Percentiles rank a stretch among this genome's conserved stretches.
Conservation (phyloP, 176 grass and related monocot species). For the sorghum (Sorghum bicolor) region DNA sequence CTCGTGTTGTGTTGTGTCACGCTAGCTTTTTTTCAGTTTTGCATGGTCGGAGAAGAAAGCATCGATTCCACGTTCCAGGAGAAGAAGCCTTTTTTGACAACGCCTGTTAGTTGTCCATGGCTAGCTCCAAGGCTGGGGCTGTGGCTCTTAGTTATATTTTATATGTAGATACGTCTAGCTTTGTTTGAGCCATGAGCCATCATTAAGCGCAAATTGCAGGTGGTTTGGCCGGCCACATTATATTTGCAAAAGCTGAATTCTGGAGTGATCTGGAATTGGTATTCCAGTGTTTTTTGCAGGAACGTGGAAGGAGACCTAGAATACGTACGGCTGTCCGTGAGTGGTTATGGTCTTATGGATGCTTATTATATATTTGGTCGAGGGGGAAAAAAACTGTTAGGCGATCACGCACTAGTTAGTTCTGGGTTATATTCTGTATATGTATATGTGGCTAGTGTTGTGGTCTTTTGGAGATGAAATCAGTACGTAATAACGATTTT, state of each 20-base stretch:
- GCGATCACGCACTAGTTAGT: neutral
- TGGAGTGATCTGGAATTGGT: conserved; percentile 32
- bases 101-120: conserved; percentile 16
- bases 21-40: neutral
- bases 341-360: neutral
- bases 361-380: neutral
- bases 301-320: neutral
- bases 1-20: neutral
- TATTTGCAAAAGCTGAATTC: conserved; percentile 33
- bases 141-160: neutral
- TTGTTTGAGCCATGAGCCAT: conserved; percentile 18
- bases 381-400: too few relatives aligned
- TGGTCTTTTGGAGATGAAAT: too few relatives aligned
- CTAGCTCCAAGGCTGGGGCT: neutral
- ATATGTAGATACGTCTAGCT: neutral
- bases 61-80: conserved; percentile 29
- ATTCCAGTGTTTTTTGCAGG: neutral
- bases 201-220: conserved; percentile 11
- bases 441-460: too few relatives aligned
- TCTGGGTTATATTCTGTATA: neutral
- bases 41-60: conserved; percentile 34
- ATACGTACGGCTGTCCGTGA: neutral
- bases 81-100: conserved; percentile 14
- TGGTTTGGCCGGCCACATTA: neutral
- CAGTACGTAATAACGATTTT: too few relatives aligned